Base-by-base conservation (phyloP, 306 rosid genomes). In the Oemleria cerasiformis region DNA sequence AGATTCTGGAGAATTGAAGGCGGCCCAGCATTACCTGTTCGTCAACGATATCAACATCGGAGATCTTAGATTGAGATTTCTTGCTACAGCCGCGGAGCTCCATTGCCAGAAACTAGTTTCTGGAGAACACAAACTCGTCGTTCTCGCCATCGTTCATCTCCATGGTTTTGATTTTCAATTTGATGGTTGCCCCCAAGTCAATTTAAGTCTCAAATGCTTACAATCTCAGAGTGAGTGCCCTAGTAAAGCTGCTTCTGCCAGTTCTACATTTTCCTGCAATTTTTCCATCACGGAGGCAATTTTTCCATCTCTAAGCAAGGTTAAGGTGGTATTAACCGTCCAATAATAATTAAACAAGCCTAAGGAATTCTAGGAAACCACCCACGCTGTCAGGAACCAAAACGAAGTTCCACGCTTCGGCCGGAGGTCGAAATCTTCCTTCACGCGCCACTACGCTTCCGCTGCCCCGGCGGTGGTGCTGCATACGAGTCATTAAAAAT, bases 61-160 rank as follows among this genome's bases (percentile, higher is more conserved):
- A 84, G 72, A 93, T 81, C 67, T 87, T 91, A 56, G 78, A n/a
- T 70, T 67, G 1, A 8, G 98, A 91, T 82, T 89, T 91, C 83
- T 88, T 89, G 9, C 75, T 79, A 0, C 96, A 80, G 59, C 94
- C 84, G 7, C 88, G 82, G 43, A 76, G 57, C 80, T 91, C 98
- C 82, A 88, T 93, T 0, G 98, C 87, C 65, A 93, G 84, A 81
- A 93, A 94, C 79, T 94, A 94, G 68, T 89, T 89, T 79, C 97
- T 86, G 0, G 95, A 89, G 85, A 87, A 89, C 47, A 84, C 95
- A 9, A 86, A 82, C 70, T 85, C 97, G 4, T 80, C 97, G 4
- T 87, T 92, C 0, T 79, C 92, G 8, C 63, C 83, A 25, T 80
- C 82, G 78, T 67, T 47, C 57, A 73, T 49, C 58, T 81, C 87